Conservation (phyloP, 2,329 filamentous ascomycete species). For the Colletotrichum eremochloae region DNA sequence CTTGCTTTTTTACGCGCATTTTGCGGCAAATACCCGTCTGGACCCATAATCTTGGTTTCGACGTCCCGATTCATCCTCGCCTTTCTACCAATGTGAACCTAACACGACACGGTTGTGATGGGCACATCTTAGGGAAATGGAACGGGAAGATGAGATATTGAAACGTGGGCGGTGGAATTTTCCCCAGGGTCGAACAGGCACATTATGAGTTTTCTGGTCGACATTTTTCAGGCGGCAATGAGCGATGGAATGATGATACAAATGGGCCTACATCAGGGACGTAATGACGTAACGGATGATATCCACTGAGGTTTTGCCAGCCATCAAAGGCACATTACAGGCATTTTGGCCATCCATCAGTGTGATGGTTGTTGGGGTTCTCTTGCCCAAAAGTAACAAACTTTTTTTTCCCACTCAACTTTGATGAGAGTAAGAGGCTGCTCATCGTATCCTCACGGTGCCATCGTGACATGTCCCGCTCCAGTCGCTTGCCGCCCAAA, state of each 20-base stretch:
- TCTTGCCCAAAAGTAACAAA: conserved; percentile 1
- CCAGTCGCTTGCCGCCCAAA: neutral
- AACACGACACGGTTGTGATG: conserved; percentile 23
- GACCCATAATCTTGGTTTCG: conserved; percentile 47
- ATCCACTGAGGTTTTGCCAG: conserved; percentile 24
- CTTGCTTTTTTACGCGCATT: conserved; percentile 49
- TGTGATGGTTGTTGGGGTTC: neutral
- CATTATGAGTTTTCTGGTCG: conserved; percentile 48
- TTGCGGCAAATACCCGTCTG: conserved; percentile 59
- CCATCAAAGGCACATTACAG: neutral
- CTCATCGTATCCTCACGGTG: neutral
- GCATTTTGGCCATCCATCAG: conserved; percentile 10
- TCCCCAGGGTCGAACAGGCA: conserved; percentile 48
- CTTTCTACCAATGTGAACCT: conserved; percentile 38
- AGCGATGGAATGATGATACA: conserved; percentile 40
- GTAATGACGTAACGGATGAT: conserved; percentile 29
- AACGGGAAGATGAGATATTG: conserved; percentile 27
- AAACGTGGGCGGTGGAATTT: conserved; percentile 24
- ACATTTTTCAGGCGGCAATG: conserved; percentile 51
- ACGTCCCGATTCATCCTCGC: conserved; percentile 43
- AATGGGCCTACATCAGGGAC: conserved; percentile 39
- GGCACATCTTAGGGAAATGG: conserved; percentile 34
- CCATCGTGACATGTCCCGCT: neutral
- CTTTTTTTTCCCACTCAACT: neutral
- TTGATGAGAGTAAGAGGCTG: neutral